These are phyloP conservation scores for Serendipita indica DNA, from an alignment of 768 basidiomycete genomes.

Conservation along the genomic window DNA sequence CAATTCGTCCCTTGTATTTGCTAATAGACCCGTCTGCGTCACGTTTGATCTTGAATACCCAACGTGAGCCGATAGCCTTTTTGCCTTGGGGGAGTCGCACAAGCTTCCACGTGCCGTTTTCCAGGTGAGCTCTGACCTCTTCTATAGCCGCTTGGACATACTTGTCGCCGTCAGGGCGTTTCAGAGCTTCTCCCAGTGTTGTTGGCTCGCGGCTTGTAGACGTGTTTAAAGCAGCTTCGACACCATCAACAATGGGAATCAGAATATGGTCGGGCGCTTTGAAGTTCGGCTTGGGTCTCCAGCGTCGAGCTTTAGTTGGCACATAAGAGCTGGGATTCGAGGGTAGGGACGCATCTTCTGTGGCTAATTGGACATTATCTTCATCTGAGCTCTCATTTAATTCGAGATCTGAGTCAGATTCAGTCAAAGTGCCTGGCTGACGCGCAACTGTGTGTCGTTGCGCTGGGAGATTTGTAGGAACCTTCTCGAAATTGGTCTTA, in stretches of 20 bases:
- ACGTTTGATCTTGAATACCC: constrained; percentile 20
- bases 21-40: constrained; percentile 16
- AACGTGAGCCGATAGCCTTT: constrained; percentile 16
- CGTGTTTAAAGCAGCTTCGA: constrained; percentile 13
- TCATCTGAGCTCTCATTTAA: no score
- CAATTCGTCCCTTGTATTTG: constrained; percentile 18
- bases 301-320: neutral
- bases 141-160: constrained; percentile 18
- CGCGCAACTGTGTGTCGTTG: neutral
- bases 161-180: constrained; percentile 13
- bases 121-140: constrained; percentile 13
- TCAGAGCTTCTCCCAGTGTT: constrained; percentile 15
- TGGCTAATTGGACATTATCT: neutral
- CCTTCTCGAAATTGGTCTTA: neutral
- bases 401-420: neutral
- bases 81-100: constrained; percentile 14
- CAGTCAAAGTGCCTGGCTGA: neutral
- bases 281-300: neutral
- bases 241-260: constrained; percentile 12
- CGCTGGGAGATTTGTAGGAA: neutral
- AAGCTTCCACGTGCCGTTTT: constrained; percentile 17
- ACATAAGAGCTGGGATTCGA: no score
- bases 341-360: no score
- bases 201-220: constrained; percentile 14
- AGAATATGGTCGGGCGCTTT: neutral